phyloP scores from a whole-genome alignment of 2,329 filamentous ascomycete species.

The Penicillium sp. region DNA sequence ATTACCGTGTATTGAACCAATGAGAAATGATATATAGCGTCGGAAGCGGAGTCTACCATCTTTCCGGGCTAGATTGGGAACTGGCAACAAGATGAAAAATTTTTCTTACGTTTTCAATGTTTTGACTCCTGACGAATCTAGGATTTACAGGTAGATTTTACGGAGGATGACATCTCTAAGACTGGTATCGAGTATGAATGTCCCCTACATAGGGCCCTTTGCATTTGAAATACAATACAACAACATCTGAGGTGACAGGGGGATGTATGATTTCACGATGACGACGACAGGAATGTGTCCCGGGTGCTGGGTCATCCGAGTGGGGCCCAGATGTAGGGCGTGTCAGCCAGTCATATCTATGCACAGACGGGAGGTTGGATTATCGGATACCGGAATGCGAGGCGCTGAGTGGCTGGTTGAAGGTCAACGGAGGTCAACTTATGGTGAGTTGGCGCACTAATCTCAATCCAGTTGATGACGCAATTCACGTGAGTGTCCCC shows the following conservation, averaged over 20 bases:
- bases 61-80: not conserved
- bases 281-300: constrained; percentile 36
- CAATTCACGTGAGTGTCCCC: constrained; percentile 10
- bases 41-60: not conserved
- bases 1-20: not conserved
- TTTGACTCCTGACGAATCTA: not conserved
- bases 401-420: not conserved
- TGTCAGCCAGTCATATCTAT: not conserved
- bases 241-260: not conserved
- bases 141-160: not conserved
- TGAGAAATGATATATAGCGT: not conserved
- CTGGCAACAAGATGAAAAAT: not conserved
- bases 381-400: not conserved
- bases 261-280: constrained; percentile 39
- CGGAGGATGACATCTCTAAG: not conserved
- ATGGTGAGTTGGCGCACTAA: not conserved
- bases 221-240: not conserved
- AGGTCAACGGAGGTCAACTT: not conserved
- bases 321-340: constrained; percentile 8
- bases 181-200: not conserved
- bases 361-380: not conserved
- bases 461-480: constrained; percentile 20
- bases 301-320: constrained; percentile 19
- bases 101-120: not conserved
- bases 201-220: not conserved